Percentiles rank a stretch among this genome's conserved stretches.
phyloP scores from a whole-genome alignment of 176 grass and related monocot species.

The Bothriochloa decipiens region DNA sequence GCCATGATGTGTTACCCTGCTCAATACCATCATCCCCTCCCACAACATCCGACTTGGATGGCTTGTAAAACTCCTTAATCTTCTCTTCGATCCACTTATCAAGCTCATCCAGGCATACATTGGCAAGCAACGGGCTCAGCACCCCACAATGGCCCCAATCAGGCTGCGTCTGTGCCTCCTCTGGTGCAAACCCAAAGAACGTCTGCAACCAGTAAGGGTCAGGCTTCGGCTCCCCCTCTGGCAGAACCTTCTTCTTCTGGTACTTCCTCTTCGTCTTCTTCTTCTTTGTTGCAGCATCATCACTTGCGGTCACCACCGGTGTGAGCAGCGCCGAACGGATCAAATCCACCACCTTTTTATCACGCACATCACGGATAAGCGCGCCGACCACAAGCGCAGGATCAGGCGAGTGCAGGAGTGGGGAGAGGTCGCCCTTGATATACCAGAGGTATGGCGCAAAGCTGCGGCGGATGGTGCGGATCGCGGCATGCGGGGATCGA shows the following conservation, averaged over 20 bases:
- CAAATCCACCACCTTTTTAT: slow-evolving; percentile 88
- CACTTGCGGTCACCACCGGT: slow-evolving; percentile 54
- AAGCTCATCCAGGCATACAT: slow-evolving; percentile 84
- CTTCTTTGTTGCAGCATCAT: slow-evolving; percentile 64
- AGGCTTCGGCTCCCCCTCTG: slow-evolving; percentile 91
- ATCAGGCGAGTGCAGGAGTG: slow-evolving; percentile 73
- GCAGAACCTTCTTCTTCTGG: slow-evolving; percentile 92
- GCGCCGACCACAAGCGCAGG: slow-evolving; percentile 72
- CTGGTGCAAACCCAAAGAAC: slow-evolving; percentile 94
- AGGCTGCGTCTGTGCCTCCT: slow-evolving; percentile 73
- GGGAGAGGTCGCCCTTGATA: slow-evolving; percentile 85
- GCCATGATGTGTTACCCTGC: slow-evolving; percentile 94
- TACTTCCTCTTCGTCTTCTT: slow-evolving; percentile 88
- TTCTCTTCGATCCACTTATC: slow-evolving; percentile 91
- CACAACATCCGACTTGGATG: slow-evolving; percentile 79
- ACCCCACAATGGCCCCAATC: slow-evolving; percentile 92
- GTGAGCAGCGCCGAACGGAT: slow-evolving; percentile 72
- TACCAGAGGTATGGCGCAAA: slow-evolving; percentile 96
- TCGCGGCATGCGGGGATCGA: slow-evolving; percentile 69
- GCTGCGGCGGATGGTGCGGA: slow-evolving; percentile 82
- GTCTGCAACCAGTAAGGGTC: slow-evolving; percentile 91
- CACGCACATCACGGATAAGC: slow-evolving; percentile 81
- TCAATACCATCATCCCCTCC: slow-evolving; percentile 56
- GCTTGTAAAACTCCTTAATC: slow-evolving; percentile 86
- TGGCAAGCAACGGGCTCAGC: slow-evolving; percentile 80